Evolutionary conservation across 1,139 yeast genomes (phyloP).

Genomic region (Geotrichum restrictum): DNA sequence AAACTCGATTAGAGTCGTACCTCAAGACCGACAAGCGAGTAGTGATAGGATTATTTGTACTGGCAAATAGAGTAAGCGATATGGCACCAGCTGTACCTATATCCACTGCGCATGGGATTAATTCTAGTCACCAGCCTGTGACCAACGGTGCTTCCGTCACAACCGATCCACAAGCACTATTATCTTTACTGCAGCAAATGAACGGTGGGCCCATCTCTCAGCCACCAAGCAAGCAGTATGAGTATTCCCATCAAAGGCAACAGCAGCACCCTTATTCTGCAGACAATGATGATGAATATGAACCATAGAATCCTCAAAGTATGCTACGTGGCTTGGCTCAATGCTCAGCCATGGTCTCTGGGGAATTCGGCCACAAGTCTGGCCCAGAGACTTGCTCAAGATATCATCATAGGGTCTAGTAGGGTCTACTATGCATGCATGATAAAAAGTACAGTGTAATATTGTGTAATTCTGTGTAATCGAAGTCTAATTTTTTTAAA

Average conservation of each 20-base stretch:
- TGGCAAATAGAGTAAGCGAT: constrained; percentile 4
- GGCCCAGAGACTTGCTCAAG: too few species aligned
- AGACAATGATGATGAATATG: constrained; percentile 18
- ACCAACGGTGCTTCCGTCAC: neutral
- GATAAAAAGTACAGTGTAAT: too few species aligned
- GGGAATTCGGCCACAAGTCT: too few species aligned
- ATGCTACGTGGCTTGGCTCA: too few species aligned
- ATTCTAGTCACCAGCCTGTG: neutral
- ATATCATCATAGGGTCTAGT: too few species aligned
- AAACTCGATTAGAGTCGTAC: constrained; percentile 1
- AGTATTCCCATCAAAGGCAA: constrained; percentile 22
- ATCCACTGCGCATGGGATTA: neutral
- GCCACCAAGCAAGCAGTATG: constrained; percentile 21
- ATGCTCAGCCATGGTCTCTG: too few species aligned
- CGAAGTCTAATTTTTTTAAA: too few species aligned
- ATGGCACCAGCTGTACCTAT: constrained; percentile 26
- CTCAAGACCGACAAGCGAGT: constrained; percentile 7
- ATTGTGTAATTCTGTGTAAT: too few species aligned
- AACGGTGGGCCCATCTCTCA: constrained; percentile 1
- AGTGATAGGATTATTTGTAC: constrained; percentile 17
- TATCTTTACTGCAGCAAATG: constrained; percentile 5
- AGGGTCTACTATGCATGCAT: too few species aligned
- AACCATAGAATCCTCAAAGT: constrained; percentile 4
- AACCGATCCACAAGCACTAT: constrained; percentile 6
- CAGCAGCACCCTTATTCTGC: constrained; percentile 9